These are phyloP conservation scores for Kondoa malvinella DNA, from an alignment of 768 basidiomycete genomes.

Conservation along the genomic window DNA sequence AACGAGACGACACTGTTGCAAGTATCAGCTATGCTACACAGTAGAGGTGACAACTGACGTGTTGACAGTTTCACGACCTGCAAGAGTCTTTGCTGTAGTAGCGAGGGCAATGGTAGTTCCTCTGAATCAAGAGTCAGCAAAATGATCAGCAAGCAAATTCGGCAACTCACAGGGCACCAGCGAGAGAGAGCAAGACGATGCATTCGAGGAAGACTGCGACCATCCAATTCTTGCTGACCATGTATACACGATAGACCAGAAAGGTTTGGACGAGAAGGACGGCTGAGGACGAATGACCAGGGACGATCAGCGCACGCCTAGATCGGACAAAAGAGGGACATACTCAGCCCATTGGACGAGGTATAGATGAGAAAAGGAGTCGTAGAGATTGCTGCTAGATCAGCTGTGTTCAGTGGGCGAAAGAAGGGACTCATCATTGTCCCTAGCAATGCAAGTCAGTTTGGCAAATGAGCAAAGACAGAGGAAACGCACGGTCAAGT, in stretches of 20 bases:
- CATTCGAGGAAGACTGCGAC: background rate
- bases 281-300: background rate
- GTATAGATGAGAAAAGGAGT: background rate
- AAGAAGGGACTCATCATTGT: background rate
- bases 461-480: background rate
- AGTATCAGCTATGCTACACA: background rate
- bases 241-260: background rate
- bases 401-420: background rate
- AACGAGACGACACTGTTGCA: background rate
- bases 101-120: background rate
- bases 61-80: background rate
- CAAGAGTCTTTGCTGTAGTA: background rate
- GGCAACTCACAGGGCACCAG: background rate
- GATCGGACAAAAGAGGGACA: background rate
- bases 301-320: background rate
- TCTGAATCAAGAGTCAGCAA: background rate
- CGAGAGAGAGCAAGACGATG: background rate
- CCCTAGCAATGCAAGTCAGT: background rate
- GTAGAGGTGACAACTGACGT: background rate
- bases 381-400: background rate
- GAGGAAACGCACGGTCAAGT: background rate
- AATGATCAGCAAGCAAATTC: background rate
- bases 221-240: background rate
- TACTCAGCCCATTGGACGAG: background rate
- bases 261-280: background rate